Conservation (phyloP, 2,329 filamentous ascomycete species). For the Exserohilum rostratum region DNA sequence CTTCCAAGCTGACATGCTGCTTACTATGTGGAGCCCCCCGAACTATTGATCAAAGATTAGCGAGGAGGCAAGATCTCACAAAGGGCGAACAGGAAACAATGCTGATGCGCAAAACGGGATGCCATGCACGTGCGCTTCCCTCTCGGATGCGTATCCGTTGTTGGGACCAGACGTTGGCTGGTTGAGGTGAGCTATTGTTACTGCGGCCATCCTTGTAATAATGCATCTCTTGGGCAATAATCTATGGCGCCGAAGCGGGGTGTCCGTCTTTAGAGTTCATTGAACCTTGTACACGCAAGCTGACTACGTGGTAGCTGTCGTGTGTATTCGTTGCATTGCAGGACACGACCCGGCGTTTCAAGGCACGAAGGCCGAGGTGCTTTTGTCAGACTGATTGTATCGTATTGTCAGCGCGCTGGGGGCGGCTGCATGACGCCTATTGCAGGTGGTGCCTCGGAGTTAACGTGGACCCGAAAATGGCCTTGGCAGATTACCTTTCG, state of each 20-base stretch:
- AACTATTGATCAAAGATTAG: slow-evolving; percentile 20
- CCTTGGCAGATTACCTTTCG: not conserved
- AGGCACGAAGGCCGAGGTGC: not conserved
- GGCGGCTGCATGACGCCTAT: not conserved
- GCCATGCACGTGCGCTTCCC: not conserved
- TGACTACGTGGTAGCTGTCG: no score
- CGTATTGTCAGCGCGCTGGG: not conserved
- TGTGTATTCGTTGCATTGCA: no score
- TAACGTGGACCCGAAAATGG: slow-evolving; percentile 1
- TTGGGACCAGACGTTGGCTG: not conserved
- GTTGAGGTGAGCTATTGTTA: not conserved
- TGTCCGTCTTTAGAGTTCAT: no score
- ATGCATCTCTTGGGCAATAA: no score
- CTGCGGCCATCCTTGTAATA: not conserved
- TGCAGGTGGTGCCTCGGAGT: not conserved
- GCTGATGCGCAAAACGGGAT: not conserved
- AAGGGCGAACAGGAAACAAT: not conserved
- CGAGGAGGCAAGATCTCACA: slow-evolving; percentile 18
- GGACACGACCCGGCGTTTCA: no score
- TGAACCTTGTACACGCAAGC: no score
- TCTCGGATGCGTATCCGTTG: not conserved
- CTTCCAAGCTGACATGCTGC: slow-evolving; percentile 10
- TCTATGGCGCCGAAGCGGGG: no score
- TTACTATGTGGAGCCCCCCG: slow-evolving; percentile 5
- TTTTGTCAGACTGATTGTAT: not conserved